A percentile compares a stretch with the other conserved stretches of the same genome.
Evolutionary conservation across 257 asterid species (phyloP).

Genomic region (Fraxinus pennsylvanica): DNA sequence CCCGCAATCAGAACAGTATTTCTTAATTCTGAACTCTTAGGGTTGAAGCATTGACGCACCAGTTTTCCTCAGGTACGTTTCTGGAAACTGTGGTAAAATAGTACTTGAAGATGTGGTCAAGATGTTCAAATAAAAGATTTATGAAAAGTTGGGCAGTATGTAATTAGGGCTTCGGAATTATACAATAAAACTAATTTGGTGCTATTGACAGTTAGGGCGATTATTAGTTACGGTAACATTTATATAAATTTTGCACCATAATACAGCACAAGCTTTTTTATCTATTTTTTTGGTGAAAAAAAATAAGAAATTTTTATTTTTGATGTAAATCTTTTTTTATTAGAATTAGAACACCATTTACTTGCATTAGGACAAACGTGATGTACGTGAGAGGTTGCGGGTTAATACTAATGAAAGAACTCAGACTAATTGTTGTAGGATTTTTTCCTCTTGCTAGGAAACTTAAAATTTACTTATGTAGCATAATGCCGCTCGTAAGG

Average conservation of each 20-base stretch:
- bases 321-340: too few relatives aligned
- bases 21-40: neutral
- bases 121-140: neutral
- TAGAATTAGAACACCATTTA: neutral
- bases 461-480: too few relatives aligned
- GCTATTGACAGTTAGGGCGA: neutral
- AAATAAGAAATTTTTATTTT: neutral
- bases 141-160: neutral
- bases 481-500: too few relatives aligned
- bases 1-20: neutral
- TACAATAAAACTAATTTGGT: neutral
- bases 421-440: too few relatives aligned
- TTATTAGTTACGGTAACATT: neutral
- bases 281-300: neutral
- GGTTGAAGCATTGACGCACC: neutral
- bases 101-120: too few relatives aligned
- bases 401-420: neutral
- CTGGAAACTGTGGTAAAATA: neutral
- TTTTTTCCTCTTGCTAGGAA: too few relatives aligned
- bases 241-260: neutral
- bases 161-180: neutral
- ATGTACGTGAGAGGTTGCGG: neutral
- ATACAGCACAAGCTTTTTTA: neutral
- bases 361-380: neutral
- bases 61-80: neutral